Percentiles rank a stretch among this genome's conserved stretches.
Evolutionary conservation across 2,329 filamentous ascomycete genomes (phyloP).

Genomic region (Aspergillus unguis): DNA sequence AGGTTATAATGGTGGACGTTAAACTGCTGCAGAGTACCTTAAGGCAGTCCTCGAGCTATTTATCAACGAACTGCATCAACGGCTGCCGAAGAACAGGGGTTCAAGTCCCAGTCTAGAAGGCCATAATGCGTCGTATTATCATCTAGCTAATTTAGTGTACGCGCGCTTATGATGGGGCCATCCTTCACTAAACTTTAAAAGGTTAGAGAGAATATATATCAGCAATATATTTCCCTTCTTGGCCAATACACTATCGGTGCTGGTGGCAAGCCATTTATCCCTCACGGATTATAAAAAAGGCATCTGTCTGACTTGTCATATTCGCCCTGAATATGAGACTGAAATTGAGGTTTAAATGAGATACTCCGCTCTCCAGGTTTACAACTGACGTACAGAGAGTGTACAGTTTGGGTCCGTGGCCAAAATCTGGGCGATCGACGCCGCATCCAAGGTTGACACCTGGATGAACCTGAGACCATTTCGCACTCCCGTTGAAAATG

Average conservation of each 20-base stretch:
- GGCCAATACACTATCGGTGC: constrained; percentile 14
- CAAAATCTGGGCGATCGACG: constrained; percentile 7
- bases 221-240: background rate
- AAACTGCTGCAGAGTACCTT: no score
- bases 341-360: no score
- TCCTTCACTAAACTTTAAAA: no score
- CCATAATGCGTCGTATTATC: constrained; percentile 1
- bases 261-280: constrained; percentile 11
- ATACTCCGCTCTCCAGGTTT: background rate
- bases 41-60: no score
- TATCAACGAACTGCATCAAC: background rate
- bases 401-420: background rate
- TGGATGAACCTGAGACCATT: background rate
- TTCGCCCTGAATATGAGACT: no score
- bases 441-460: constrained; percentile 3
- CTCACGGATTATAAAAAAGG: background rate
- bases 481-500: background rate
- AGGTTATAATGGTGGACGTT: no score
- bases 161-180: background rate
- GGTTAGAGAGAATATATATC: no score
- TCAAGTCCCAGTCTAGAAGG: constrained; percentile 12
- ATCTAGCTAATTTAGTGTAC: background rate
- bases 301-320: no score
- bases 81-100: constrained; percentile 15
- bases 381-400: no score